A percentile compares a stretch with the other conserved stretches of the same genome.
phyloP scores from a whole-genome alignment of 371 early-diverging fungal species.

The Mortierella sp. region DNA sequence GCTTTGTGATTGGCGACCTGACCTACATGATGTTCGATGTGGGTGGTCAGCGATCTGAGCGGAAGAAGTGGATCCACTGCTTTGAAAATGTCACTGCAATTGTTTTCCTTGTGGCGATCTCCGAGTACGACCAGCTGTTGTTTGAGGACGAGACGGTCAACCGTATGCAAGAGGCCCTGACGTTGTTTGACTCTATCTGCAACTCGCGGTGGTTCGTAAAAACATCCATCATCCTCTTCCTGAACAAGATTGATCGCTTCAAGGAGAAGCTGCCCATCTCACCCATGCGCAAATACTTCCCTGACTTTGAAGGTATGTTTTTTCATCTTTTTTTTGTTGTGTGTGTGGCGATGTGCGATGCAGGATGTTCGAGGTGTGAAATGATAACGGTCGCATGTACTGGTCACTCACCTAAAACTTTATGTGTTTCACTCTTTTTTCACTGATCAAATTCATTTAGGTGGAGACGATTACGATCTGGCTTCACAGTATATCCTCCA shows the following conservation, averaged over 20 bases:
- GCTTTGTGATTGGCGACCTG: constrained; percentile 87
- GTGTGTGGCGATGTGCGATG: neutral
- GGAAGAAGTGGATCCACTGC: constrained; percentile 97
- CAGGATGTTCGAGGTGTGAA: neutral
- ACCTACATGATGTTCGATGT: constrained; percentile 96
- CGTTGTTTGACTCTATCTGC: constrained; percentile 95
- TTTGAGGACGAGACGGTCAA: constrained; percentile 96
- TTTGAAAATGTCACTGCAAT: constrained; percentile 97
- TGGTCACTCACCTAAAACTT: neutral
- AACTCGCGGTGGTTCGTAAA: constrained; percentile 95
- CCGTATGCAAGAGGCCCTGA: constrained; percentile 96
- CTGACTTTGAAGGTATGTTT: constrained; percentile 76
- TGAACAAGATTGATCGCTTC: constrained; percentile 97
- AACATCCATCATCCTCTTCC: constrained; percentile 94
- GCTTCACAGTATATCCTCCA: constrained; percentile 89
- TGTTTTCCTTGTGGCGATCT: constrained; percentile 93
- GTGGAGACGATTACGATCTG: constrained; percentile 81
- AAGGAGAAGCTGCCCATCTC: constrained; percentile 86
- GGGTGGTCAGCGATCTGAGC: constrained; percentile 92
- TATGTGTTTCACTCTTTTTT: neutral
- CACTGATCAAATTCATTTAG: constrained; percentile 54
- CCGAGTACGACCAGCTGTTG: constrained; percentile 95
- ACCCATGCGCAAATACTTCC: constrained; percentile 88
- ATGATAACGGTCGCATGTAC: neutral
- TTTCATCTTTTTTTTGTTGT: neutral